These are phyloP conservation scores for Cinnamomum chago DNA, from an alignment of 164 flowering plant species.

Conservation along the genomic window DNA sequence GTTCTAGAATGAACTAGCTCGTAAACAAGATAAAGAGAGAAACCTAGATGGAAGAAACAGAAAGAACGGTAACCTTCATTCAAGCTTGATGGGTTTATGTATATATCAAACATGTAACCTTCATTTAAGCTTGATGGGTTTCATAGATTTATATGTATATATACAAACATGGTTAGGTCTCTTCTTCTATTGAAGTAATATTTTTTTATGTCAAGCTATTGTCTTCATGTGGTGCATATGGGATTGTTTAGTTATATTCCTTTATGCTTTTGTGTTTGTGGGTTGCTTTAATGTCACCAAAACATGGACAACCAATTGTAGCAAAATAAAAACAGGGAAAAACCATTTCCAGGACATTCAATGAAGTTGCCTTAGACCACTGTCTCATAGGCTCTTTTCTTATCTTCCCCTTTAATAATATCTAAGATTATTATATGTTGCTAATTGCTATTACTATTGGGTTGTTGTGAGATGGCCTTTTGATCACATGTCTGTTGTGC, in stretches of 20 bases:
- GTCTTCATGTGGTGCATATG: neutral
- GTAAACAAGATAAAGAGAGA: neutral
- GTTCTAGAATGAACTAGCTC: neutral
- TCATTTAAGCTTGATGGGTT: neutral
- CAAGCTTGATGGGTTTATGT: neutral
- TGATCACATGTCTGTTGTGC: neutral
- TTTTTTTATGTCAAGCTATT: neutral
- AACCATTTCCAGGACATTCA: slow-evolving; percentile 1
- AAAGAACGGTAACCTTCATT: neutral
- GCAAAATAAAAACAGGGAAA: too few species aligned
- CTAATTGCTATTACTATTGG: neutral
- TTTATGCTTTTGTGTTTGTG: neutral
- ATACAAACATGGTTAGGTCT: too few species aligned
- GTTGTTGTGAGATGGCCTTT: neutral
- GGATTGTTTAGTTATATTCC: slow-evolving; percentile 1
- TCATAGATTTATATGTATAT: neutral
- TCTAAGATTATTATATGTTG: neutral
- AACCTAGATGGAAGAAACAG: neutral
- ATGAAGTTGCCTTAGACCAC: slow-evolving; percentile 7
- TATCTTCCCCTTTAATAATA: neutral
- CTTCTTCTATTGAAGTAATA: neutral
- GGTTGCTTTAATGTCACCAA: slow-evolving; percentile 11
- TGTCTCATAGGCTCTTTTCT: slow-evolving; percentile 5
- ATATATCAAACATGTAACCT: neutral
- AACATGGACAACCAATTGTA: slow-evolving; percentile 7